phyloP scores from a whole-genome alignment of 179 eudicot species.

The Spergularia azorica region DNA sequence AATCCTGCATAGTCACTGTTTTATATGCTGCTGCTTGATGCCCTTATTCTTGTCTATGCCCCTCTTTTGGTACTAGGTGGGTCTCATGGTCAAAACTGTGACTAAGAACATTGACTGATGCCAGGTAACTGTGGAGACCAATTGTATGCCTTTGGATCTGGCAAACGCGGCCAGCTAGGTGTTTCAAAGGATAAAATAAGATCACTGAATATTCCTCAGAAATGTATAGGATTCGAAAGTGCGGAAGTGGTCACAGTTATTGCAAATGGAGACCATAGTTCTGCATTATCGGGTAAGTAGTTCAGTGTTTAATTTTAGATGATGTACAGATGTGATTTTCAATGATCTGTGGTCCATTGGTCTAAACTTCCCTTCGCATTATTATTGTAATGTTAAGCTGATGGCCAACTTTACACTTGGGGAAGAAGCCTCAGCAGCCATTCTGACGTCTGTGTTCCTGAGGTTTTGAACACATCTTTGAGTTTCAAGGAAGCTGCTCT shows the following conservation, averaged over 20 bases:
- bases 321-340: neutral
- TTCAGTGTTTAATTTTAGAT: neutral
- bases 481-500: conserved; percentile 64
- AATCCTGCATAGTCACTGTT: neutral
- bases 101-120: neutral
- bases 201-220: conserved; percentile 52
- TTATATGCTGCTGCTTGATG: neutral
- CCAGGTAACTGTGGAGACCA: conserved; percentile 40
- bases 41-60: too few relatives aligned
- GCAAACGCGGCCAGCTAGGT: conserved; percentile 91
- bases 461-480: conserved; percentile 31
- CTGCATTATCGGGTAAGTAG: conserved; percentile 69
- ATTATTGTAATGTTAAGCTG: conserved; percentile 40
- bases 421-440: conserved; percentile 69
- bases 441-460: conserved; percentile 51
- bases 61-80: neutral
- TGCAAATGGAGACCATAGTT: conserved; percentile 98
- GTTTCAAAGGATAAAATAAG: conserved; percentile 54
- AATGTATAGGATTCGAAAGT: conserved; percentile 51
- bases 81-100: neutral
- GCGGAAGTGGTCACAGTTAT: conserved; percentile 38
- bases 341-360: too few relatives aligned
- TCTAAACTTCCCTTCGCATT: neutral
- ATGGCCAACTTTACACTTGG: conserved; percentile 77
- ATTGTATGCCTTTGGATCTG: conserved; percentile 82